These are phyloP conservation scores for Hymenoscyphus fraxineus DNA, from an alignment of 2,329 filamentous ascomycete species.

Conservation along the genomic window DNA sequence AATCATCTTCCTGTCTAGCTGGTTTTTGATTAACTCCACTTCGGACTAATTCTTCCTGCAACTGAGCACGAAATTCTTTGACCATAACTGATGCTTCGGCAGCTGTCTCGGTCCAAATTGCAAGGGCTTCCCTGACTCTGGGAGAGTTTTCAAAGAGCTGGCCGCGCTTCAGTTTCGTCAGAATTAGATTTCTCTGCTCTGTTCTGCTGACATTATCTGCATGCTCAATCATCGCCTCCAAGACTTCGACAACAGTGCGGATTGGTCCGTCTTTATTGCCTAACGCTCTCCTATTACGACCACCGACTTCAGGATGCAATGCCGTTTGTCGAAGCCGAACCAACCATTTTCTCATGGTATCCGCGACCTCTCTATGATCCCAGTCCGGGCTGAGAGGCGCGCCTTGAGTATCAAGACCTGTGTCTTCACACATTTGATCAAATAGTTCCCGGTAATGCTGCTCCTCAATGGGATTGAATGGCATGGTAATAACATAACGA, in stretches of 20 bases:
- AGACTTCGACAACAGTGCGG: slow-evolving; percentile 78
- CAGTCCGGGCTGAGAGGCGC: slow-evolving; percentile 63
- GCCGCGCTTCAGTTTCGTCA: slow-evolving; percentile 62
- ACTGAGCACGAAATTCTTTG: slow-evolving; percentile 58
- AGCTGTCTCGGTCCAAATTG: slow-evolving; percentile 62
- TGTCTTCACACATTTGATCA: slow-evolving; percentile 67
- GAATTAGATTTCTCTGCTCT: slow-evolving; percentile 65
- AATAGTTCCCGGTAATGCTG: slow-evolving; percentile 80
- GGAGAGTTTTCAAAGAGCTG: slow-evolving; percentile 77
- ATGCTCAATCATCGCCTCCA: slow-evolving; percentile 88
- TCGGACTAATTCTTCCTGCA: slow-evolving; percentile 47
- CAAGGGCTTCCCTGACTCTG: slow-evolving; percentile 62
- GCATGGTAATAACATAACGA: slow-evolving; percentile 81
- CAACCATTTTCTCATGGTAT: slow-evolving; percentile 75
- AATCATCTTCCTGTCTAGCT: slow-evolving; percentile 22
- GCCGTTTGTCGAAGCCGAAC: slow-evolving; percentile 76
- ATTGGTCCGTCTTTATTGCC: slow-evolving; percentile 64
- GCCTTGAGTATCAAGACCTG: slow-evolving; percentile 62
- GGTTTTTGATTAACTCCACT: slow-evolving; percentile 23
- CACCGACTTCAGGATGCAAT: slow-evolving; percentile 78
- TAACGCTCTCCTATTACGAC: slow-evolving; percentile 59
- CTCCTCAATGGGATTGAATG: slow-evolving; percentile 86
- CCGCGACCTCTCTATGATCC: slow-evolving; percentile 57
- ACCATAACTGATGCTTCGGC: slow-evolving; percentile 51
- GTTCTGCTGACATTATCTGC: slow-evolving; percentile 63